Evolutionary conservation across 2,329 filamentous ascomycete species (phyloP), one percentile per base, ranked within the genome.

Genomic region (Pyrenochaeta sp.): DNA sequence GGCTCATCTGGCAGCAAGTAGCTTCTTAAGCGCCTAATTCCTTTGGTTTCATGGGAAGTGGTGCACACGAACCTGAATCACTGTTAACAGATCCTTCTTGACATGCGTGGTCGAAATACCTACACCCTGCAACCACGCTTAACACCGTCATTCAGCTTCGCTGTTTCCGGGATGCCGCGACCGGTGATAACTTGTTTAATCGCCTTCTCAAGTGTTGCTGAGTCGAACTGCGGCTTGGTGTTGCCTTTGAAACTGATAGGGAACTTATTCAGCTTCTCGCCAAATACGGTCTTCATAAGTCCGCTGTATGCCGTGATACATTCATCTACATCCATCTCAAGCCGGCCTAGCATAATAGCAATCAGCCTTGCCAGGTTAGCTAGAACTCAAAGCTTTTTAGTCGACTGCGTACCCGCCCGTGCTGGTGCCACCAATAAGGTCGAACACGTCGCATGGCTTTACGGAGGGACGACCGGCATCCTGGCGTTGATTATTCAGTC

Each of bases 31-130:
- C 72, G 58, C 10, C 64, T 58, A 7, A 79, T 64, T 1, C 78
- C 81, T 45, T 82, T 82, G 58, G 82, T 83, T n/a, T 57, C 41
- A 2, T 36, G 23, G 1, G 23, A 21, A 1, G 21, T 35, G 7
- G 46, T 15, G 35, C 51, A 54, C 7, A 54, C 51, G 20, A 54
- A 54, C 1, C 46, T 51, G n/a, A n/a, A 10, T 10, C 23, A 9
- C 4, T 27, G 23, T 27, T 9, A 27, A 9, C 23, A 5, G 4
- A 27, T 27, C 23, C 23, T 27, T 5, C 9, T 15, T 14, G 4
- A 11, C 9, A 15, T 21, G 6, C 14, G 3, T 7, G 39, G 10
- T 2, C 20, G 14, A 12, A 3, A 41, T 11, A 49, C 46, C 27
- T 35, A 49, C 46, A 29, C 33, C 21, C 17, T 12, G 29, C 46